phyloP scores from a whole-genome alignment of 2,329 filamentous ascomycete species.

The Thielaviopsis cerberus region DNA sequence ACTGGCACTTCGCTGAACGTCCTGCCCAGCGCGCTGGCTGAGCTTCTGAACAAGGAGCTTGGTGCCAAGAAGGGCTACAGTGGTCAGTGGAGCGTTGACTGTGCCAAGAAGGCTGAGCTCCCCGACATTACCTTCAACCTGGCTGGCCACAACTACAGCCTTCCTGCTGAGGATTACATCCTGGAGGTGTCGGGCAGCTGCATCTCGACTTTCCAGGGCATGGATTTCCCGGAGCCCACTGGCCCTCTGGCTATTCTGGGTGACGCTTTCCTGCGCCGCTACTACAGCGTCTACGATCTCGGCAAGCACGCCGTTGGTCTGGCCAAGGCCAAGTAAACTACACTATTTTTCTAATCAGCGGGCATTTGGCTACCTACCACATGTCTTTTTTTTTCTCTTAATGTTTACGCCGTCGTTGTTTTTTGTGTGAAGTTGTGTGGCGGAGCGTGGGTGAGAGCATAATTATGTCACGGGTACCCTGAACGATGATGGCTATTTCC shows the following conservation, averaged over 20 bases:
- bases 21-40: conserved; percentile 74
- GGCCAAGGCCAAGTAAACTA: conserved; percentile 52
- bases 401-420: neutral
- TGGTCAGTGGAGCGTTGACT: conserved; percentile 91
- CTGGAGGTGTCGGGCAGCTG: conserved; percentile 88
- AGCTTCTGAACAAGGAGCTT: conserved; percentile 93
- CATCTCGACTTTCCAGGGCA: conserved; percentile 94
- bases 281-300: conserved; percentile 93
- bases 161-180: conserved; percentile 79
- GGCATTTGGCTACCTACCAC: neutral
- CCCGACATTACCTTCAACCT: conserved; percentile 87
- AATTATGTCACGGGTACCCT: neutral
- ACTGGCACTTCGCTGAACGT: conserved; percentile 96
- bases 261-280: conserved; percentile 66
- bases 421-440: neutral
- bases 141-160: conserved; percentile 81
- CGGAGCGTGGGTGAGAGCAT: neutral
- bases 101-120: conserved; percentile 60
- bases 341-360: neutral
- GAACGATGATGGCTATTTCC: neutral
- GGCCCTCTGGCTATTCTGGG: conserved; percentile 90
- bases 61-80: conserved; percentile 96
- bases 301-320: conserved; percentile 77
- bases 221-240: conserved; percentile 74
- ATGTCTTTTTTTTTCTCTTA: neutral